A percentile compares a stretch with the other conserved stretches of the same genome.
phyloP scores from a whole-genome alignment of 2,329 filamentous ascomycete genomes.

The Fusarium nelsonii region DNA sequence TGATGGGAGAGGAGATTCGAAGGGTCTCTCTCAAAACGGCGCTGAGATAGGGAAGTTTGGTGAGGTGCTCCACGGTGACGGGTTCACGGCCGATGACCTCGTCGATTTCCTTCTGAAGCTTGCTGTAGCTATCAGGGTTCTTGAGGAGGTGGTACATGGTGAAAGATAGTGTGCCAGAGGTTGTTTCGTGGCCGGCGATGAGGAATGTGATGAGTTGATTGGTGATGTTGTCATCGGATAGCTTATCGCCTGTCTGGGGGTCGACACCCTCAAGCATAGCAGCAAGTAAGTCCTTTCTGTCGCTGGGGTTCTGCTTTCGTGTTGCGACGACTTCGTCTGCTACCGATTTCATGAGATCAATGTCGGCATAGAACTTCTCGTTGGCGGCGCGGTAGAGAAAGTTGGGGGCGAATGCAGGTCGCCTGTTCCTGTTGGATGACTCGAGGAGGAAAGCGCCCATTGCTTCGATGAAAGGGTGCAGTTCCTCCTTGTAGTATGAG shows the following conservation, averaged over 20 bases:
- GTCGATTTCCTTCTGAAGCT: constrained; percentile 77
- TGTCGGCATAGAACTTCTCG: constrained; percentile 66
- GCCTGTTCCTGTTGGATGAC: constrained; percentile 61
- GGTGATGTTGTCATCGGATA: constrained; percentile 72
- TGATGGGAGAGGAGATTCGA: constrained; percentile 71
- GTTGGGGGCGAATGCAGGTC: constrained; percentile 60
- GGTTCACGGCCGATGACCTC: constrained; percentile 69
- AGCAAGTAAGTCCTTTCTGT: constrained; percentile 75
- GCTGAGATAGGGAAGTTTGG: constrained; percentile 73
- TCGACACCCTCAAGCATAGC: constrained; percentile 78
- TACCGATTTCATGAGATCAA: constrained; percentile 66
- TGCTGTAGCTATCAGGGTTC: constrained; percentile 68
- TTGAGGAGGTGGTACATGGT: constrained; percentile 74
- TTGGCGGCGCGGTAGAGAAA: constrained; percentile 63
- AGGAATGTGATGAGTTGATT: constrained; percentile 81
- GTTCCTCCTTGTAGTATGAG: constrained; percentile 75
- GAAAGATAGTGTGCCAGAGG: constrained; percentile 75
- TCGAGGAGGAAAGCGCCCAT: constrained; percentile 75
- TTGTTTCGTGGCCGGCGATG: constrained; percentile 79
- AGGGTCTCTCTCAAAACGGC: constrained; percentile 75
- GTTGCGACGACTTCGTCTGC: constrained; percentile 71
- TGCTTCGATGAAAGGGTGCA: constrained; percentile 77
- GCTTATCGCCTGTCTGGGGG: constrained; percentile 73
- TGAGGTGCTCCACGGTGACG: constrained; percentile 71
- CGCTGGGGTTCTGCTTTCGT: constrained; percentile 65